phyloP scores from a whole-genome alignment of 805 yeast genomes.

The Kregervanrija fluxuum region DNA sequence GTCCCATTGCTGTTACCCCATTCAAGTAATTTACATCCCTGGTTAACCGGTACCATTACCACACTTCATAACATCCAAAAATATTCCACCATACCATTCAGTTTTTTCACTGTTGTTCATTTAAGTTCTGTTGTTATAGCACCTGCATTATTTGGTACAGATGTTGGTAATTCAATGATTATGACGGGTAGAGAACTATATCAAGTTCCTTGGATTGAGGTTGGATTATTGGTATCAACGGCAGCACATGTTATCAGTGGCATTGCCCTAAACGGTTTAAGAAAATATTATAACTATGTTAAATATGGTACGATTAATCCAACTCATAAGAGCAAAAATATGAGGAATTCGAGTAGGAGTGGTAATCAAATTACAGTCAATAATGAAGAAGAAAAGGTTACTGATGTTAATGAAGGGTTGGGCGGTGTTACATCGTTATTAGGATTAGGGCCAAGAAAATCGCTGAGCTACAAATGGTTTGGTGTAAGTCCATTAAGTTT shows the following conservation, averaged over 20 bases:
- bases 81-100: conserved; percentile 53
- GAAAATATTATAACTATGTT: conserved; percentile 24
- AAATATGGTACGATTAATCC: conserved; percentile 16
- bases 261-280: conserved; percentile 33
- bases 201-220: conserved; percentile 47
- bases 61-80: conserved; percentile 34
- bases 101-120: conserved; percentile 53
- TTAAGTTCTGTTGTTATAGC: conserved; percentile 43
- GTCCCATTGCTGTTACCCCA: conserved; percentile 3
- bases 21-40: conserved; percentile 5
- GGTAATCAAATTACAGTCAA: conserved; percentile 1
- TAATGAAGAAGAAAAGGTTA: conserved; percentile 15
- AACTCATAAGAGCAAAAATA: conserved; percentile 3
- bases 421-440: conserved; percentile 52
- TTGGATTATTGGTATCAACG: conserved; percentile 38
- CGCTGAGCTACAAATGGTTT: conserved; percentile 34
- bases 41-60: conserved; percentile 2
- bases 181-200: conserved; percentile 57
- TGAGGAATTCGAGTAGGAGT: conserved; percentile 3
- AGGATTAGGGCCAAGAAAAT: conserved; percentile 47
- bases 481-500: conserved; percentile 53
- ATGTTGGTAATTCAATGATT: conserved; percentile 44
- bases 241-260: conserved; percentile 50
- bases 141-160: conserved; percentile 41
- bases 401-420: conserved; percentile 44